These are phyloP conservation scores for Aurantiochytrium sp. DNA, from an alignment of 108 stramenopile species.

Conservation along the genomic window DNA sequence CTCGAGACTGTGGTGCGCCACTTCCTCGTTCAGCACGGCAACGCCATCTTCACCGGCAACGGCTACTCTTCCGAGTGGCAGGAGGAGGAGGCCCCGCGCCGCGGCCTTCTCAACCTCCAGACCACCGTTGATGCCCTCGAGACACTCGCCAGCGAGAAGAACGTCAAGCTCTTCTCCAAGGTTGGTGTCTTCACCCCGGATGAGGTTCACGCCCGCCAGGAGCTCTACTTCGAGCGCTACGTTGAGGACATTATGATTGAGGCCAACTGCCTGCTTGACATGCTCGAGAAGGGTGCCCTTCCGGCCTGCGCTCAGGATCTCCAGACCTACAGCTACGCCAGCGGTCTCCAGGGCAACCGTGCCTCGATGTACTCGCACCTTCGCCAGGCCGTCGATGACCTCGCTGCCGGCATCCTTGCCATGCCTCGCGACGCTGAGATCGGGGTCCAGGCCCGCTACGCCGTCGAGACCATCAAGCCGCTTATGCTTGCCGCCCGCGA, in stretches of 20 bases:
- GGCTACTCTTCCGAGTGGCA: slow-evolving; percentile 69
- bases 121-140: slow-evolving; percentile 84
- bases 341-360: slow-evolving; percentile 57
- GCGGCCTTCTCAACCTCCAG: slow-evolving; percentile 83
- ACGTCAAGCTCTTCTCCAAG: slow-evolving; percentile 74
- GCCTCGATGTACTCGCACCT: slow-evolving; percentile 62
- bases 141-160: slow-evolving; percentile 66
- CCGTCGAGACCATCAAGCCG: slow-evolving; percentile 71
- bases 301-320: slow-evolving; percentile 54
- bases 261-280: slow-evolving; percentile 73
- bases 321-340: slow-evolving; percentile 27
- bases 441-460: slow-evolving; percentile 62
- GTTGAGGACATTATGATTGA: slow-evolving; percentile 85
- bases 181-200: slow-evolving; percentile 72
- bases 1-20: slow-evolving; percentile 63
- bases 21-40: slow-evolving; percentile 72
- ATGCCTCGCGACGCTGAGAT: not conserved
- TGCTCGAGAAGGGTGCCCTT: slow-evolving; percentile 87
- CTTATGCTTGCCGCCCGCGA: slow-evolving; percentile 85
- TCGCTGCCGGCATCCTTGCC: slow-evolving; percentile 57
- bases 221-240: slow-evolving; percentile 81
- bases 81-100: slow-evolving; percentile 64
- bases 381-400: slow-evolving; percentile 48
- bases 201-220: slow-evolving; percentile 75
- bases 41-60: slow-evolving; percentile 89